A percentile compares a stretch with the other conserved stretches of the same genome.
Conservation (phyloP, 23 red algal species). For the Gracilaria domingensis region DNA sequence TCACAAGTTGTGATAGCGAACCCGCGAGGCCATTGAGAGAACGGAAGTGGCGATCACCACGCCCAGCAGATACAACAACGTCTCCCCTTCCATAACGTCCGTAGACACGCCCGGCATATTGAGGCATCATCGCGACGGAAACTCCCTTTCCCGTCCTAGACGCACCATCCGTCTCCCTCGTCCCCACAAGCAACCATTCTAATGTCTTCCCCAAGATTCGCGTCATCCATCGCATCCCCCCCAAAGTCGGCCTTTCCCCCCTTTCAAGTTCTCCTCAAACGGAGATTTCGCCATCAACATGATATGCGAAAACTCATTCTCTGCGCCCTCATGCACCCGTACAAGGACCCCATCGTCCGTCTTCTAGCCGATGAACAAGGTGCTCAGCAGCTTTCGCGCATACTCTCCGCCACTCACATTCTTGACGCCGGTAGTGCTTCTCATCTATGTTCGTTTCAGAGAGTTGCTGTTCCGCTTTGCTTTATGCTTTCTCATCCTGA, state of each 20-base stretch:
- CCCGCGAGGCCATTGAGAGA: no score
- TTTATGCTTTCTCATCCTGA: background rate
- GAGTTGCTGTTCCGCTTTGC: conserved; percentile 3
- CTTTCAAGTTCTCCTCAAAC: background rate
- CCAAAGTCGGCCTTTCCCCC: background rate
- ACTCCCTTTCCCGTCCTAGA: background rate
- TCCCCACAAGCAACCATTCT: background rate
- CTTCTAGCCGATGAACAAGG: background rate
- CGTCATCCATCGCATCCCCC: background rate
- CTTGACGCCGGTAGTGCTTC: background rate
- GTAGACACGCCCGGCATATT: no score
- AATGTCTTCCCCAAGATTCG: background rate
- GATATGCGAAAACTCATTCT: conserved; percentile 7
- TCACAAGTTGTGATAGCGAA: no score
- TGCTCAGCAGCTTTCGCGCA: background rate
- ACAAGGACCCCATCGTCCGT: conserved; percentile 1
- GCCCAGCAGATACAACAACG: no score
- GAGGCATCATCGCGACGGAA: no score
- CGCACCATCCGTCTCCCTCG: background rate
- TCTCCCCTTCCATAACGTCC: no score
- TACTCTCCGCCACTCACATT: background rate
- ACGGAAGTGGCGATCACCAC: no score
- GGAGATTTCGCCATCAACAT: conserved; percentile 9
- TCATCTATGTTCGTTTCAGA: conserved; percentile 1
- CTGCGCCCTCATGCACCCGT: background rate